phyloP scores from a whole-genome alignment of 345 rosid species.

The Passiflora organensis region DNA sequence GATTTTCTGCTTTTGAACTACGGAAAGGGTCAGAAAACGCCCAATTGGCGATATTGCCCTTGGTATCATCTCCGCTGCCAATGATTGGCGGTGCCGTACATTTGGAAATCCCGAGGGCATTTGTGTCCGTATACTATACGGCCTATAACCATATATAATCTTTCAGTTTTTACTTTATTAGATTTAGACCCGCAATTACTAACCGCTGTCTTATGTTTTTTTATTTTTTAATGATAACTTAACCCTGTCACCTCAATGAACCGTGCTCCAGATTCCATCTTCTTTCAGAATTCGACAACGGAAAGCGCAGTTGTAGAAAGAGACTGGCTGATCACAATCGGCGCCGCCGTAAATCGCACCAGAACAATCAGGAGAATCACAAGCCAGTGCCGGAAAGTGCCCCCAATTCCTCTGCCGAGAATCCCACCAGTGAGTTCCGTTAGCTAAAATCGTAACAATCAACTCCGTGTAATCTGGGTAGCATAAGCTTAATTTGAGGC shows the following conservation, averaged over 20 bases:
- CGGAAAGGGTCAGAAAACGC: not conserved
- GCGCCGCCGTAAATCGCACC: slow-evolving; percentile 76
- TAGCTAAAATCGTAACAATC: not conserved
- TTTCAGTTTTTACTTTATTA: too few relatives aligned
- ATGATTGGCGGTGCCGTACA: slow-evolving; percentile 23
- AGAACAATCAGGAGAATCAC: slow-evolving; percentile 33
- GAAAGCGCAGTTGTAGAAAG: slow-evolving; percentile 95
- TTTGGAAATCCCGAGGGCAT: slow-evolving; percentile 39
- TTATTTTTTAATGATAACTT: not conserved
- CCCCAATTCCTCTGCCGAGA: slow-evolving; percentile 36
- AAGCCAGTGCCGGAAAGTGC: slow-evolving; percentile 25
- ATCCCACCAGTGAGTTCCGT: slow-evolving; percentile 31
- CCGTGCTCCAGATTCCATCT: slow-evolving; percentile 66
- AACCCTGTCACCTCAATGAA: not conserved
- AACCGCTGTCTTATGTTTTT: too few relatives aligned
- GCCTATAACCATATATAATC: too few relatives aligned
- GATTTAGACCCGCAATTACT: too few relatives aligned
- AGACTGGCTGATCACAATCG: slow-evolving; percentile 96
- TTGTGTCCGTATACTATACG: slow-evolving; percentile 23
- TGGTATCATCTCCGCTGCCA: not conserved
- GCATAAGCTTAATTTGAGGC: too few relatives aligned
- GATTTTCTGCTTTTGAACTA: not conserved
- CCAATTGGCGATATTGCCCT: slow-evolving; percentile 21
- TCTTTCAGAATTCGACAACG: slow-evolving; percentile 89
- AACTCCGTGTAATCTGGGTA: too few relatives aligned